Percentiles rank a stretch among this genome's conserved stretches.
These are phyloP conservation scores for Phytophthora syringae DNA, from an alignment of 352 stramenopile genomes.

Conservation along the genomic window DNA sequence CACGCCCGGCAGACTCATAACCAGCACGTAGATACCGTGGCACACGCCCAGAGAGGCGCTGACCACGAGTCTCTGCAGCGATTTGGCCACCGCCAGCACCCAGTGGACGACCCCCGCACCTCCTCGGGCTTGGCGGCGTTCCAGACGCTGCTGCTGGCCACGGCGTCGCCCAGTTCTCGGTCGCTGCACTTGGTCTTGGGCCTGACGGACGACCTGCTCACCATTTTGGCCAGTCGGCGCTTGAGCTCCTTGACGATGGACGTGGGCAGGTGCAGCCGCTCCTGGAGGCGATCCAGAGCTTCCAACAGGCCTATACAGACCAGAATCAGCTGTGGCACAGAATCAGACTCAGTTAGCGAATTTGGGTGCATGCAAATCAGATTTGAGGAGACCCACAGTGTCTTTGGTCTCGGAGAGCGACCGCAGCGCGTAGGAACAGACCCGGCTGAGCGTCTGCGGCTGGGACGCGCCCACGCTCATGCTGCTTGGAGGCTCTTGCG, in stretches of 20 bases:
- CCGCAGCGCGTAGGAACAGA: slow-evolving; percentile 65
- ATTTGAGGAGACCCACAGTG: slow-evolving; percentile 46
- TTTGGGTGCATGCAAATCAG: neutral
- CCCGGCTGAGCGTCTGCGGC: slow-evolving; percentile 40
- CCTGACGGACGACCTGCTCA: slow-evolving; percentile 55
- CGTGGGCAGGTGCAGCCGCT: slow-evolving; percentile 69
- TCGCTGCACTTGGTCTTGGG: slow-evolving; percentile 34
- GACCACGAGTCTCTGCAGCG: slow-evolving; percentile 62
- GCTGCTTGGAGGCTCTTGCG: slow-evolving; percentile 1
- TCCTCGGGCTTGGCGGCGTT: slow-evolving; percentile 60
- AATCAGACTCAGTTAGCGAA: slow-evolving; percentile 52
- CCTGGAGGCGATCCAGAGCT: slow-evolving; percentile 75
- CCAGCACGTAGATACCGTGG: slow-evolving; percentile 73
- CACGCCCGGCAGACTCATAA: slow-evolving; percentile 79
- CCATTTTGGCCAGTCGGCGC: slow-evolving; percentile 68
- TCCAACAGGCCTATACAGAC: slow-evolving; percentile 82
- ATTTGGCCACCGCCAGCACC: slow-evolving; percentile 62
- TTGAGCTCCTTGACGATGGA: slow-evolving; percentile 81
- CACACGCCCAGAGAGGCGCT: slow-evolving; percentile 61
- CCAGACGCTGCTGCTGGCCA: slow-evolving; percentile 70
- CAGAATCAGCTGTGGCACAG: slow-evolving; percentile 61
- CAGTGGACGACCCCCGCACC: slow-evolving; percentile 75
- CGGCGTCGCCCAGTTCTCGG: slow-evolving; percentile 44
- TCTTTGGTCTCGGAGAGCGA: slow-evolving; percentile 79
- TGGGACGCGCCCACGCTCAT: slow-evolving; percentile 27